Conservation (phyloP, 768 basidiomycete species). For the Astraeus odoratus region DNA sequence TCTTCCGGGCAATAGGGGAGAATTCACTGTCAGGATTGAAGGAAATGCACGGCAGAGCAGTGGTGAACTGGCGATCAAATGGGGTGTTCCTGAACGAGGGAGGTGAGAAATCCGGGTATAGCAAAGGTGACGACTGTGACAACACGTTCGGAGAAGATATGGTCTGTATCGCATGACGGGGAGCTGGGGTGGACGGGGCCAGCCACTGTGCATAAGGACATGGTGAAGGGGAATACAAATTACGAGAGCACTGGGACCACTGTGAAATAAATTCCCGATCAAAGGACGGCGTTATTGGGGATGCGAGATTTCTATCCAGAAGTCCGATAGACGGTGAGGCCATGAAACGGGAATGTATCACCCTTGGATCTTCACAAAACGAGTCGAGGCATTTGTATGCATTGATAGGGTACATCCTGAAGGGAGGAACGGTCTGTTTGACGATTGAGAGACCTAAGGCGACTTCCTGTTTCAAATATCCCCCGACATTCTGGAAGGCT, state of each 20-base stretch:
- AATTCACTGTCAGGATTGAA: constrained; percentile 8
- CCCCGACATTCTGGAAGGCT: neutral
- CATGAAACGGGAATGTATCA: constrained; percentile 6
- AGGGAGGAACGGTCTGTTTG: no score
- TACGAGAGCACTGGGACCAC: neutral
- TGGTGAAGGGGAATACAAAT: no score
- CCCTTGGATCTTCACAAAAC: constrained; percentile 7
- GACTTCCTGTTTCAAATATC: no score
- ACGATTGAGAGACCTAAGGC: no score
- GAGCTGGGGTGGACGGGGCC: constrained; percentile 11
- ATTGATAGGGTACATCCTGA: constrained; percentile 1
- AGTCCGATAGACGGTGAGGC: no score
- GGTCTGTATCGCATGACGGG: constrained; percentile 2
- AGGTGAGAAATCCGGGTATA: constrained; percentile 21
- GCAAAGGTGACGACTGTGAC: constrained; percentile 20
- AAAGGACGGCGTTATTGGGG: no score
- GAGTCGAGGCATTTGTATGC: constrained; percentile 1
- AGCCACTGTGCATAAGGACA: constrained; percentile 6
- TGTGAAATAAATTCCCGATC: neutral
- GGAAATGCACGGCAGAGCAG: constrained; percentile 16
- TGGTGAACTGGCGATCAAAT: constrained; percentile 24
- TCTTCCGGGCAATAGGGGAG: constrained; percentile 19
- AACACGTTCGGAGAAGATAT: constrained; percentile 8
- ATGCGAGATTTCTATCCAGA: no score
- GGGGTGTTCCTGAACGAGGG: constrained; percentile 23